Evolutionary conservation across 2,329 filamentous ascomycete genomes (phyloP).

Genomic region (Phaeosphaeriaceae sp.): DNA sequence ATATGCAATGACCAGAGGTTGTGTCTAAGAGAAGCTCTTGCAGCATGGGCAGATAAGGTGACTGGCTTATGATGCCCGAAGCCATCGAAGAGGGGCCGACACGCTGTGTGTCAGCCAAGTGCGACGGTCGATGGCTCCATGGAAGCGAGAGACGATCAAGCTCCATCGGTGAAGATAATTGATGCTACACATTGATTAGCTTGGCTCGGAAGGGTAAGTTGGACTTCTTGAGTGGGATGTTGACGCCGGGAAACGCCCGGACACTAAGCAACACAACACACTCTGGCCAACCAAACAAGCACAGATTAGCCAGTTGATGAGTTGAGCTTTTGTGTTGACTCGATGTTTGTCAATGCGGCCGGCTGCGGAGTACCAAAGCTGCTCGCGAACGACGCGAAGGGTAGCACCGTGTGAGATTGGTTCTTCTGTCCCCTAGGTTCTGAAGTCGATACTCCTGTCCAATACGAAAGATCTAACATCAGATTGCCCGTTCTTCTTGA

Average conservation of each 20-base stretch:
- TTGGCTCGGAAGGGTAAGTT: constrained; percentile 30
- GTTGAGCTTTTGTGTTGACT: constrained; percentile 21
- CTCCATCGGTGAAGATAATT: constrained; percentile 33
- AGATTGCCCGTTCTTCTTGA: constrained; percentile 37
- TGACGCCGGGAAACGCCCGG: constrained; percentile 31
- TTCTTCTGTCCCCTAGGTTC: constrained; percentile 25
- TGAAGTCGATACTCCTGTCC: constrained; percentile 29
- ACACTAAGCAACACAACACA: constrained; percentile 22
- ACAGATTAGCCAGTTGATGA: constrained; percentile 25
- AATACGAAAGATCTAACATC: constrained; percentile 27
- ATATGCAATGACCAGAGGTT: constrained; percentile 46
- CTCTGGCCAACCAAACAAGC: constrained; percentile 20
- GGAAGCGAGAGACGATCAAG: constrained; percentile 30
- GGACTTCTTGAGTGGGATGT: constrained; percentile 28
- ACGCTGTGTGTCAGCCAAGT: constrained; percentile 43
- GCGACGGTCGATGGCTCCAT: constrained; percentile 30
- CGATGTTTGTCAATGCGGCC: constrained; percentile 34
- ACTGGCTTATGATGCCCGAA: constrained; percentile 52
- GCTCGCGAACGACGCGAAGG: constrained; percentile 19
- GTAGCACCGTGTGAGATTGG: constrained; percentile 24
- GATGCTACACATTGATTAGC: constrained; percentile 48
- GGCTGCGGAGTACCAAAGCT: constrained; percentile 28
- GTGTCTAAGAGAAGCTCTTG: constrained; percentile 44
- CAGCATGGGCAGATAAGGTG: constrained; percentile 56
- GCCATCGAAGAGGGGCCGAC: constrained; percentile 35